A percentile compares a stretch with the other conserved stretches of the same genome.
Conservation (phyloP, 768 basidiomycete species). For the Pilatotrama ljubarskyi region DNA sequence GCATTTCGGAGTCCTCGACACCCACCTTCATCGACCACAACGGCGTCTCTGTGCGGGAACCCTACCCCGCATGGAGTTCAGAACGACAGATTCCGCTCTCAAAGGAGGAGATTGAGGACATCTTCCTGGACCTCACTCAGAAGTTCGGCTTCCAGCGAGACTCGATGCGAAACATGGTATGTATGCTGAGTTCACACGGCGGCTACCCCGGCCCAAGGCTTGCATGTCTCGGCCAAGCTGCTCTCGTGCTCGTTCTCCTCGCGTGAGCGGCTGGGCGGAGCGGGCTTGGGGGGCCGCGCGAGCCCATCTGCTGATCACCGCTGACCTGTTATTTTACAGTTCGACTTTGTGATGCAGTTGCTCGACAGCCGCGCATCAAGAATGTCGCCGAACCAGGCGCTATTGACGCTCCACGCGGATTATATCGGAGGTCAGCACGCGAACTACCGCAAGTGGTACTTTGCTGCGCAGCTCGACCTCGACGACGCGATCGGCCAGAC, state of each 20-base stretch:
- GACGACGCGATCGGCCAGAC: slow-evolving; percentile 94
- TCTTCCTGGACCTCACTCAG: slow-evolving; percentile 94
- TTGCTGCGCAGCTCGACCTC: slow-evolving; percentile 96
- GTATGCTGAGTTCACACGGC: slow-evolving; percentile 18
- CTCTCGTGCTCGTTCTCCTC: neutral
- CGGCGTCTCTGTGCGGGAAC: slow-evolving; percentile 60
- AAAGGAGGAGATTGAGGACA: slow-evolving; percentile 99
- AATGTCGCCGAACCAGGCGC: slow-evolving; percentile 94
- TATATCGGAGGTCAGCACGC: slow-evolving; percentile 98
- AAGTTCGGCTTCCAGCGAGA: slow-evolving; percentile 98
- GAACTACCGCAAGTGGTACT: slow-evolving; percentile 99
- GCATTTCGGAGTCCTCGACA: slow-evolving; percentile 68
- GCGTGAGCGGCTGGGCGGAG: neutral
- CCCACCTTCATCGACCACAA: slow-evolving; percentile 70
- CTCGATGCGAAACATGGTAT: slow-evolving; percentile 93
- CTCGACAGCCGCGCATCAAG: slow-evolving; percentile 95
- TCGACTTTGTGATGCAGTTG: slow-evolving; percentile 97
- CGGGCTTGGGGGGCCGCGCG: neutral
- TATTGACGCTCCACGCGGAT: slow-evolving; percentile 95
- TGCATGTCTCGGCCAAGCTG: neutral
- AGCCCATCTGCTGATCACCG: neutral
- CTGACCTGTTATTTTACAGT: slow-evolving; percentile 45
- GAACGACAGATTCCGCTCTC: slow-evolving; percentile 95
- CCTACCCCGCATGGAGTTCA: slow-evolving; percentile 92
- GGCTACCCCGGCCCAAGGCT: slow-evolving; percentile 3